Evolutionary conservation across 106 monocot species (phyloP).

Genomic region (Platanthera zijinensis): DNA sequence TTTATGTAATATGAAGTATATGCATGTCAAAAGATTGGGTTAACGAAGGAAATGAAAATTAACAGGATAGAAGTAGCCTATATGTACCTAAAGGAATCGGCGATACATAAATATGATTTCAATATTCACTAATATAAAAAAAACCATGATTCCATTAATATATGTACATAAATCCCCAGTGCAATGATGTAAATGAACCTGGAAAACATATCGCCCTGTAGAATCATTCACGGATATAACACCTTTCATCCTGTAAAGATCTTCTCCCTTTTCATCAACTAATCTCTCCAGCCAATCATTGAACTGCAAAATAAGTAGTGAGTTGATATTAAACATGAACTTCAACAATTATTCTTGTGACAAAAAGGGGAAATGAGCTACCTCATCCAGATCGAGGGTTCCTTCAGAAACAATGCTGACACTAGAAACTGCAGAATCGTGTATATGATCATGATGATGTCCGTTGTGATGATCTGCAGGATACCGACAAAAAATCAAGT

Average conservation of each 20-base stretch:
- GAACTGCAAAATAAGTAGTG: constrained; percentile 27
- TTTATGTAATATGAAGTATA: too few species aligned
- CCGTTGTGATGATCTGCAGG: constrained; percentile 40
- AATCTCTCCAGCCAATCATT: constrained; percentile 97
- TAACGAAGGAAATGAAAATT: too few species aligned
- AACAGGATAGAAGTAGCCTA: too few species aligned
- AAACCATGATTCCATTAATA: too few species aligned
- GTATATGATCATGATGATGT: constrained; percentile 67
- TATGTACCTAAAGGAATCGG: too few species aligned
- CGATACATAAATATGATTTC: too few species aligned
- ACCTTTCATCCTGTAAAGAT: constrained; percentile 93
- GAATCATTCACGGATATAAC: constrained; percentile 76
- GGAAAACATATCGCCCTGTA: constrained; percentile 79
- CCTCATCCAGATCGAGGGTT: constrained; percentile 90
- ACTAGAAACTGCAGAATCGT: constrained; percentile 89
- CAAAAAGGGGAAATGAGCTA: constrained; percentile 8
- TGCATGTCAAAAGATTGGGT: too few species aligned
- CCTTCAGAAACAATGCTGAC: constrained; percentile 96
- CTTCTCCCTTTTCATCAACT: constrained; percentile 86
- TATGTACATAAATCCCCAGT: too few species aligned
- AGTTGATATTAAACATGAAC: background rate
- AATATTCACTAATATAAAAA: too few species aligned
- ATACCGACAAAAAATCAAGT: background rate
- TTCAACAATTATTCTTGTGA: background rate
- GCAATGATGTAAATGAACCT: constrained; percentile 33